phyloP scores from a whole-genome alignment of 2,329 filamentous ascomycete species.

The Fusarium sp. region DNA sequence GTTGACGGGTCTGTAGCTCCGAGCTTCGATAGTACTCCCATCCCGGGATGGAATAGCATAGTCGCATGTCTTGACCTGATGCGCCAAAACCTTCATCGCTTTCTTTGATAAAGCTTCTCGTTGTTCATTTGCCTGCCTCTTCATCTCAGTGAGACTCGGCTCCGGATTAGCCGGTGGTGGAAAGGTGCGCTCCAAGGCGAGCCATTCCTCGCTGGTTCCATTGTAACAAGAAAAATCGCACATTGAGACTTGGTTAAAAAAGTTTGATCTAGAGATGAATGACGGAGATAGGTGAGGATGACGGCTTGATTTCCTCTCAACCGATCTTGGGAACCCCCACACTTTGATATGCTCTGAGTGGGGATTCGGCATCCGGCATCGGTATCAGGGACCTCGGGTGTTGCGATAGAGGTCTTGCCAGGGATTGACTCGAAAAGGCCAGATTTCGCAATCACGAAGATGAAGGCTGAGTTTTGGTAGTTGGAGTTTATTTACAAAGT shows the following conservation, averaged over 20 bases:
- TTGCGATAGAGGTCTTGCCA: not conserved
- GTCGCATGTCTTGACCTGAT: slow-evolving; percentile 51
- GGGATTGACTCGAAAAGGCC: not conserved
- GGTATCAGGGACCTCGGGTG: slow-evolving; percentile 1
- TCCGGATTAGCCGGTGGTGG: slow-evolving; percentile 15
- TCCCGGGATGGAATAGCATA: slow-evolving; percentile 40
- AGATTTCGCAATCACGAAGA: not conserved
- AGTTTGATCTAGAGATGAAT: not conserved
- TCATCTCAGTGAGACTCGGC: slow-evolving; percentile 26
- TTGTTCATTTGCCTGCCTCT: slow-evolving; percentile 24
- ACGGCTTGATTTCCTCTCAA: not conserved
- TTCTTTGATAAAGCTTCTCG: slow-evolving; percentile 19
- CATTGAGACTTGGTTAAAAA: slow-evolving; percentile 1
- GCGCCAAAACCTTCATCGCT: slow-evolving; percentile 15
- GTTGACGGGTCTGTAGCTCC: slow-evolving; percentile 35
- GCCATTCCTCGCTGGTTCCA: slow-evolving; percentile 58
- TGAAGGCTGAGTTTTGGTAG: not conserved
- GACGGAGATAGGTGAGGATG: not conserved
- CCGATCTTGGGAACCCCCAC: not conserved
- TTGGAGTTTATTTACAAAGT: not conserved
- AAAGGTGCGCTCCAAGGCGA: slow-evolving; percentile 48
- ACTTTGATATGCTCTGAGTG: not conserved
- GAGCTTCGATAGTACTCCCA: slow-evolving; percentile 27
- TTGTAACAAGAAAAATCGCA: slow-evolving; percentile 54
- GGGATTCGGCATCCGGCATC: slow-evolving; percentile 5